Evolutionary conservation across 2,329 filamentous ascomycete species (phyloP).

Genomic region (Epichloe hybrida): DNA sequence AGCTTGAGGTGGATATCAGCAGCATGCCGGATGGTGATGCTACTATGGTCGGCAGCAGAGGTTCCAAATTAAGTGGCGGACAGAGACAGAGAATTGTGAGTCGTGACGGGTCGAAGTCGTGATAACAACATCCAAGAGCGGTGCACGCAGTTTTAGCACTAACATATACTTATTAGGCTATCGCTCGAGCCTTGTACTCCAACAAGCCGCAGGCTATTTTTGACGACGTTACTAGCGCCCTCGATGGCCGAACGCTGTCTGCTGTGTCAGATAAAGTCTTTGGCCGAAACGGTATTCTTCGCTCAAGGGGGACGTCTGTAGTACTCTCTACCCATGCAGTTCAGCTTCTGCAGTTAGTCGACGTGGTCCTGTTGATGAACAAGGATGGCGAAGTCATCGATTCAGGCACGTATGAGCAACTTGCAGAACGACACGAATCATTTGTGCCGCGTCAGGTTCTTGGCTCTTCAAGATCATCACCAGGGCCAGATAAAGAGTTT

Average conservation of each 20-base stretch:
- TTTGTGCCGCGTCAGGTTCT: too few species aligned
- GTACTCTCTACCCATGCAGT: not conserved
- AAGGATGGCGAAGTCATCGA: too few species aligned
- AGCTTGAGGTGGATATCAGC: conserved; percentile 4
- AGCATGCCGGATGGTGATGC: conserved; percentile 18
- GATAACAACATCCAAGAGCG: too few species aligned
- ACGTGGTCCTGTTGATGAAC: too few species aligned
- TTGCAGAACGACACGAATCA: too few species aligned
- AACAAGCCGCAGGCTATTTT: not conserved
- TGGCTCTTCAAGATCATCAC: too few species aligned
- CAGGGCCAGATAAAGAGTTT: too few species aligned
- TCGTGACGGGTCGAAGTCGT: not conserved
- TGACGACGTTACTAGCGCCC: not conserved
- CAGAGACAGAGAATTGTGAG: conserved; percentile 21
- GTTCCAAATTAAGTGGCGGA: conserved; percentile 24
- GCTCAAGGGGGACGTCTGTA: not conserved
- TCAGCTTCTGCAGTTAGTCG: too few species aligned
- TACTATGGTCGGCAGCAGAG: conserved; percentile 21
- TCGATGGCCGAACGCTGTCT: not conserved
- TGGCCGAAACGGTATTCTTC: not conserved
- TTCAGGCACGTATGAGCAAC: too few species aligned
- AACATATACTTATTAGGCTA: not conserved
- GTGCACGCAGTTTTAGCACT: too few species aligned
- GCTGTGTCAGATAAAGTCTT: not conserved
- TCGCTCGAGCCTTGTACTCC: not conserved